phyloP scores from a whole-genome alignment of 139 green algal species.

The Pleodorina starrii region DNA sequence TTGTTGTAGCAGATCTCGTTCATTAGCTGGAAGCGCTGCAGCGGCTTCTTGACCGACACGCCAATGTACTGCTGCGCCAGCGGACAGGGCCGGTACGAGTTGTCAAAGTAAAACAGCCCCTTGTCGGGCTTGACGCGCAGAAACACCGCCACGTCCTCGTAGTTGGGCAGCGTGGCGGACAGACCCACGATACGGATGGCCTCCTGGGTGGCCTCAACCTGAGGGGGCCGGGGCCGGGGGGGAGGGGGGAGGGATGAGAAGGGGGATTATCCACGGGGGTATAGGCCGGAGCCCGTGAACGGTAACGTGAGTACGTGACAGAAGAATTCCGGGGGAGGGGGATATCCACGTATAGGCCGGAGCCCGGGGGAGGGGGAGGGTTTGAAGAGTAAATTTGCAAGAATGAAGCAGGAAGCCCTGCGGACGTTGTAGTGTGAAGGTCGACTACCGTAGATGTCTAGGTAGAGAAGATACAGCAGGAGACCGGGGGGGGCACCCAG shows the following conservation, averaged over 20 bases:
- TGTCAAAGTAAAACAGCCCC: constrained; percentile 98
- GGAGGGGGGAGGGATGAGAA: neutral
- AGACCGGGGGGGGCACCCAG: no score
- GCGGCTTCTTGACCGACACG: constrained; percentile 96
- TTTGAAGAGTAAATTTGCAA: no score
- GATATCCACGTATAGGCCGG: no score
- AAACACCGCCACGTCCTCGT: constrained; percentile 95
- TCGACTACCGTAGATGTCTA: no score
- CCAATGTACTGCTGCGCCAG: constrained; percentile 98
- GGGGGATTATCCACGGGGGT: no score
- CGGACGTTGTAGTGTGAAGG: no score
- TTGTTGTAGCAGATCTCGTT: constrained; percentile 99
- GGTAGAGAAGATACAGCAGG: no score
- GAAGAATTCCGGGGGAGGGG: no score
- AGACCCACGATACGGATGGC: constrained; percentile 96
- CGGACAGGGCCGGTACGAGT: constrained; percentile 93
- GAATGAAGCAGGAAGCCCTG: no score
- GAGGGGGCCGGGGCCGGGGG: neutral
- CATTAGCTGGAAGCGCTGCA: constrained; percentile 99
- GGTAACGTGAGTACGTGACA: no score
- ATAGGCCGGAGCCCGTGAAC: no score
- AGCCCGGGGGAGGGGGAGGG: no score
- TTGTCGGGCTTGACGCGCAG: constrained; percentile 92
- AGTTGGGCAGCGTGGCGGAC: constrained; percentile 98
- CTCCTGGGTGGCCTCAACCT: constrained; percentile 93